Evolutionary conservation across 768 basidiomycete species (phyloP).

Genomic region (Tremella fuciformis): DNA sequence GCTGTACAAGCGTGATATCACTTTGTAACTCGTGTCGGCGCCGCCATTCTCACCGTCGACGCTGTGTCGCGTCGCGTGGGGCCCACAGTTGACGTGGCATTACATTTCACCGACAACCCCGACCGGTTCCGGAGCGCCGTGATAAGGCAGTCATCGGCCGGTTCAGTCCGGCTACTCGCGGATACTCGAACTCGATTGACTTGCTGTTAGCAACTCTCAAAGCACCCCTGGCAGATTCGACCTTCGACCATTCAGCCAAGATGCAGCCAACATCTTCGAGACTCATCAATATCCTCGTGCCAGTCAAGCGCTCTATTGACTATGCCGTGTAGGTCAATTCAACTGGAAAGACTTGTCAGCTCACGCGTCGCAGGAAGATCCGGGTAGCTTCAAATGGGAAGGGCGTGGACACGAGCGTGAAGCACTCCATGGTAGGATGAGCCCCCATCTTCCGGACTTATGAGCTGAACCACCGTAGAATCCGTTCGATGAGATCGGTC

Average conservation of each 20-base stretch:
- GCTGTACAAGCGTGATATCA: no score
- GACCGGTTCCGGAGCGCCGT: no score
- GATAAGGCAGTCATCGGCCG: no score
- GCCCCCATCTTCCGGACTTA: constrained; percentile 7
- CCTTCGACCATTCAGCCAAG: background rate
- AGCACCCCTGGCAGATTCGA: no score
- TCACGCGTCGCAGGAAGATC: constrained; percentile 63
- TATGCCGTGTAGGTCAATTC: constrained; percentile 67
- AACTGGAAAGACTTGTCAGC: background rate
- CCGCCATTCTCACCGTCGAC: no score
- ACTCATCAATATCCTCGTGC: constrained; percentile 85
- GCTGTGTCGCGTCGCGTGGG: no score
- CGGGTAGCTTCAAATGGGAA: constrained; percentile 92
- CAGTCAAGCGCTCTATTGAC: constrained; percentile 92
- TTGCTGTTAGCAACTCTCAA: no score
- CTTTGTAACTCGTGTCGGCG: no score
- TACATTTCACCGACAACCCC: no score
- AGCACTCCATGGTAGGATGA: constrained; percentile 89
- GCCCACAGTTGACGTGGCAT: no score
- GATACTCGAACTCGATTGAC: no score
- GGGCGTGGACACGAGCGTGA: constrained; percentile 92
- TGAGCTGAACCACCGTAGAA: constrained; percentile 60
- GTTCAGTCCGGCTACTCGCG: no score
- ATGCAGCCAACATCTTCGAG: constrained; percentile 48
- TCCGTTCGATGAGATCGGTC: constrained; percentile 98